Evolutionary conservation across 2,329 filamentous ascomycete genomes (phyloP).

Genomic region (Fusarium kyushuense): DNA sequence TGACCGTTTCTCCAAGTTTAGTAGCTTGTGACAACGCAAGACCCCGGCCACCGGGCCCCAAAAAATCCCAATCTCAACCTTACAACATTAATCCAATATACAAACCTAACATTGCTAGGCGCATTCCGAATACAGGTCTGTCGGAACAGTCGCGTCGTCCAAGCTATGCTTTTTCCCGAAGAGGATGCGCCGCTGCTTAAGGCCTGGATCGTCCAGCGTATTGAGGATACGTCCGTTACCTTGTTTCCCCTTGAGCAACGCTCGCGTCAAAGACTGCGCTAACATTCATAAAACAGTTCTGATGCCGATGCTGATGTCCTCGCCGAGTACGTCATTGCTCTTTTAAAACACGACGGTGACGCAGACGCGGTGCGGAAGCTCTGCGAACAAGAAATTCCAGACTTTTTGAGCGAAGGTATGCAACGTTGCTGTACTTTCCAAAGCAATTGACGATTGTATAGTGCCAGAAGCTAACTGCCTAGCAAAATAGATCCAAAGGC

Average conservation of each 20-base stretch:
- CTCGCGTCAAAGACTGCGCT: slow-evolving; percentile 12
- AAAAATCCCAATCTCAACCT: slow-evolving; percentile 33
- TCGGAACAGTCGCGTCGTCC: slow-evolving; percentile 14
- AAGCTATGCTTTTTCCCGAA: slow-evolving; percentile 71
- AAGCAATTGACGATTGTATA: not conserved
- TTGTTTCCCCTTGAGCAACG: slow-evolving; percentile 18
- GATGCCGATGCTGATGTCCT: slow-evolving; percentile 86
- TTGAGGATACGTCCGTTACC: slow-evolving; percentile 76
- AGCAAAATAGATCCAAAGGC: slow-evolving; percentile 51
- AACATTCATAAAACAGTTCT: slow-evolving; percentile 63
- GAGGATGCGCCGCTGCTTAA: slow-evolving; percentile 74
- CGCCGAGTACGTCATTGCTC: slow-evolving; percentile 84
- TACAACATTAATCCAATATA: slow-evolving; percentile 15
- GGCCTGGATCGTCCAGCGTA: slow-evolving; percentile 80
- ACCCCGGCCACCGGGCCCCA: slow-evolving; percentile 20
- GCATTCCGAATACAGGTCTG: not conserved
- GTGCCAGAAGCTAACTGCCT: slow-evolving; percentile 24
- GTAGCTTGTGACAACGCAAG: slow-evolving; percentile 39
- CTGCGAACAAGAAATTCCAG: slow-evolving; percentile 78
- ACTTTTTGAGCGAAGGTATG: slow-evolving; percentile 77
- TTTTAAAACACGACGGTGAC: slow-evolving; percentile 77
- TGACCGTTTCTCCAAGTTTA: not conserved
- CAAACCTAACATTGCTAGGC: slow-evolving; percentile 1
- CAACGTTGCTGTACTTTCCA: not conserved
- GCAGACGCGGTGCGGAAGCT: slow-evolving; percentile 72